Conservation (phyloP, 768 basidiomycete genomes). For the Lactarius evosmus region DNA sequence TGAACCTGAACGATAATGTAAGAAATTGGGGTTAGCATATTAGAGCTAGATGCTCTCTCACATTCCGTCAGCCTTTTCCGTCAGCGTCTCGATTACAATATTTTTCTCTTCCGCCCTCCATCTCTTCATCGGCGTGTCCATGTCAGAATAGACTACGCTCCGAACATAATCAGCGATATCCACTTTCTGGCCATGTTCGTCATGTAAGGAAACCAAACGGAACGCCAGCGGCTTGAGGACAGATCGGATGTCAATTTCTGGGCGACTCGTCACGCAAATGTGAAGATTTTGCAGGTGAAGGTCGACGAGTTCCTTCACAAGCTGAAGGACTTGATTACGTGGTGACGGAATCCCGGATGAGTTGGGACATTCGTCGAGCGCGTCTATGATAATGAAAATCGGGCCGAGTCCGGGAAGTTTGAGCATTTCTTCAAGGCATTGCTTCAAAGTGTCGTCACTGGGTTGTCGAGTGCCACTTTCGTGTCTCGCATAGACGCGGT, state of each 20-base stretch:
- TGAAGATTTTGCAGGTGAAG: not conserved
- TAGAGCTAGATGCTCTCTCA: not conserved
- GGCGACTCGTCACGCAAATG: conserved; percentile 10
- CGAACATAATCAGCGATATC: not conserved
- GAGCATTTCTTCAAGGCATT: too few relatives aligned
- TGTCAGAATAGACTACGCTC: not conserved
- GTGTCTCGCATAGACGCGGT: too few relatives aligned
- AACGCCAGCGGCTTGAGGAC: too few relatives aligned
- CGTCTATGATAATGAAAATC: conserved; percentile 3
- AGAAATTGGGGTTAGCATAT: not conserved
- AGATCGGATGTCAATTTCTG: not conserved
- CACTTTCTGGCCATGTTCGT: too few relatives aligned
- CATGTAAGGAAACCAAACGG: too few relatives aligned
- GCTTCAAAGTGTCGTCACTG: too few relatives aligned
- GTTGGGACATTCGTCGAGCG: not conserved
- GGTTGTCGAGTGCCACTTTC: too few relatives aligned
- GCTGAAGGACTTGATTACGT: not conserved
- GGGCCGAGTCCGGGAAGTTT: too few relatives aligned
- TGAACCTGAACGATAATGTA: not conserved
- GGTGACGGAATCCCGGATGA: not conserved
- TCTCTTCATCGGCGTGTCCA: not conserved
- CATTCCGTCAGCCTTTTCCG: conserved; percentile 10
- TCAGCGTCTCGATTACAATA: not conserved
- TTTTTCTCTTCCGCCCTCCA: not conserved
- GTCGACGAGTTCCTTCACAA: conserved; percentile 1